Base-by-base conservation (phyloP, 83 land plant genomes). In the Diphasiastrum complanatum region DNA sequence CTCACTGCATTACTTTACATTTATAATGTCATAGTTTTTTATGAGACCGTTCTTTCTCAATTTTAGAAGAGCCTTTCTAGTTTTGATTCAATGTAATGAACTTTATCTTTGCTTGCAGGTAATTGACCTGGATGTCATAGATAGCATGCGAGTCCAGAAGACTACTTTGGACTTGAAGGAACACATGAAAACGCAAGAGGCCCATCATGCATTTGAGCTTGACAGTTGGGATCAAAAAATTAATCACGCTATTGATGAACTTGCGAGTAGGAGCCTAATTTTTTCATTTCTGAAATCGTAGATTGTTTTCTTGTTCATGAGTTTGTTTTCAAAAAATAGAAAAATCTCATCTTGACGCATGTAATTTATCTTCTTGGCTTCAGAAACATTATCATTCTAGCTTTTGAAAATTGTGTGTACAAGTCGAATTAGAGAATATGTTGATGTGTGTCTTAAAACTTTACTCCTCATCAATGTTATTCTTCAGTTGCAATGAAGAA, bases 241-340 rank as follows among this genome's bases (percentile, higher is more conserved):
- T 2, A 73, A 62, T 22, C 53, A 63, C 4, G 37, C 66, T 6
- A 68, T 47, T 23, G 77, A 68, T 45, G 67, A 50, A 38, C 67
- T 74, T 68, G 59, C 75, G 23, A 51, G 77, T 74, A 74, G n/a
- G n/a, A 49, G 77, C 47, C 45, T 72, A 33, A 37, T 32, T 6
- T 28, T 50, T 26, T 19, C 37, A 19, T 31, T 50, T 51, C 36
- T 64, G 36, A 2, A 18, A 6, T 50, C 29, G 5, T 23, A 64
- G 18, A 14, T 46, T 11, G 43, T n/a, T n/a, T 20, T 60, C n/a
- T 60, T 19, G 25, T 4, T 63, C 41, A 46, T 22, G 55, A 10
- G 5, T n/a, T 14, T 5, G 25, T n/a, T 5, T 4, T 11, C 27
- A 16, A 5, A 4, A 14, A 4, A 19, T 22, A 2, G 26, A 30